Evolutionary conservation across 2,329 filamentous ascomycete genomes (phyloP), one percentile per base, ranked within the genome.

Genomic region (Phaeosphaeria sp.): DNA sequence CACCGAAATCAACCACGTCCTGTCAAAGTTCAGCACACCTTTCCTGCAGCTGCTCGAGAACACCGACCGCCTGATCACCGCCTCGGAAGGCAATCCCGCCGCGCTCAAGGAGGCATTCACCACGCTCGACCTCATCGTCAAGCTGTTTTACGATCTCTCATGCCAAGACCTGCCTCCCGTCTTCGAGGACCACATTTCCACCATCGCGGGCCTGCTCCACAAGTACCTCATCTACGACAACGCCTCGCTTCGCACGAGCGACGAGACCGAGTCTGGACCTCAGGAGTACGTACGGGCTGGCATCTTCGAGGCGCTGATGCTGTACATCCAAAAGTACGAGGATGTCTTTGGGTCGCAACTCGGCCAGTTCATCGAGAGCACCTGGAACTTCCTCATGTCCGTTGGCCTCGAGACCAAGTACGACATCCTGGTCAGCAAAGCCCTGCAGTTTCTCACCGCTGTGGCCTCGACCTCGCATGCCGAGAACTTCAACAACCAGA

Each of bases 91-190:
- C 77, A 90, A 97, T 76, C 91, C 91, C 70, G 86, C 85, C 5
- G 86, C 84, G 17, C 84, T 99, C 45, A 88, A 89, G 72, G 87
- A 87, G 66, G 91, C 92, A 75, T 93, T 97, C 68, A 88, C 91
- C 63, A 92, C 93, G 2, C 84, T 99, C 62, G 93, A 94, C 75
- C 84, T 98, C 51, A 87, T 96, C 67, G 84, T 97, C 67, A 96
- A 96, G 81, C 88, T 99, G 49, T 88, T 98, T 74, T 95, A 95
- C 80, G 96, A 99, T 78, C 87, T 99, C 51, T 97, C 93, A n/a
- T 97, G 90, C 74, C 96, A 99, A 76, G 95, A 99, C 77, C 85
- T 99, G 68, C 93, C 95, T 17, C 93, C 94, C 2, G 89, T 95
- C 67, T 96, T 99, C 76, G 95, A 99, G 81, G 90, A 96, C 64